Evolutionary conservation across 306 rosid genomes (phyloP).

Genomic region (Calophaca sinica): DNA sequence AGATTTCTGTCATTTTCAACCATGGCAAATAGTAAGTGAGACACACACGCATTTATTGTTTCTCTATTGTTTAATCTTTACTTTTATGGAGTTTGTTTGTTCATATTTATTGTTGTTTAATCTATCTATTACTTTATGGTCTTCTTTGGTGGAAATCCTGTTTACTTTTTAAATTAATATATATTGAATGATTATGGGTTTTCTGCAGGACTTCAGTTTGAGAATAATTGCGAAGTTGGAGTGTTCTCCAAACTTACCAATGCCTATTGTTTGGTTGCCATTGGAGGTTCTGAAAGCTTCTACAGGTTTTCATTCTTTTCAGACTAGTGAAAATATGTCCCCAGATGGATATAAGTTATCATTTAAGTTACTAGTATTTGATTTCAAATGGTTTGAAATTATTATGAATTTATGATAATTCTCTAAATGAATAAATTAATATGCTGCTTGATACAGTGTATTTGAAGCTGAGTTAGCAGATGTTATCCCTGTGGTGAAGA

Average conservation of each 20-base stretch:
- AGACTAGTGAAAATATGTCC: conserved; percentile 7
- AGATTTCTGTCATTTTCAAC: conserved; percentile 41
- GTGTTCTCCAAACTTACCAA: conserved; percentile 97
- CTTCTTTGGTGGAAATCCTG: not conserved
- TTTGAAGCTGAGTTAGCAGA: conserved; percentile 84
- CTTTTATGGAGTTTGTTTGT: not conserved
- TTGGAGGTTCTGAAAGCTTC: conserved; percentile 95
- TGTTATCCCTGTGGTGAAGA: conserved; percentile 84
- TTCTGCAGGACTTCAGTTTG: conserved; percentile 83
- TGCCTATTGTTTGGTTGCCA: conserved; percentile 94
- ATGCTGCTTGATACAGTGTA: conserved; percentile 54
- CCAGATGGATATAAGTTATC: not conserved
- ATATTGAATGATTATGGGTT: conserved; percentile 16
- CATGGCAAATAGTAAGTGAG: conserved; percentile 66
- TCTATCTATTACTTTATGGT: conserved; percentile 7
- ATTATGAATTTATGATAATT: not conserved
- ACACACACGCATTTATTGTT: not conserved
- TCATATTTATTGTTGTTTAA: conserved; percentile 6
- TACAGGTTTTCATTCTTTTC: conserved; percentile 63
- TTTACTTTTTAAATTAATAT: conserved; percentile 15
- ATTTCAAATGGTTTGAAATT: conserved; percentile 28
- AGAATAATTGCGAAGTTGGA: conserved; percentile 89
- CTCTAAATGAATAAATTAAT: conserved; percentile 6
- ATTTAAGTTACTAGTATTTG: conserved; percentile 1
- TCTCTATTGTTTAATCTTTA: conserved; percentile 18